phyloP scores from a whole-genome alignment of 768 basidiomycete species.

The Dioszegia crocea region DNA sequence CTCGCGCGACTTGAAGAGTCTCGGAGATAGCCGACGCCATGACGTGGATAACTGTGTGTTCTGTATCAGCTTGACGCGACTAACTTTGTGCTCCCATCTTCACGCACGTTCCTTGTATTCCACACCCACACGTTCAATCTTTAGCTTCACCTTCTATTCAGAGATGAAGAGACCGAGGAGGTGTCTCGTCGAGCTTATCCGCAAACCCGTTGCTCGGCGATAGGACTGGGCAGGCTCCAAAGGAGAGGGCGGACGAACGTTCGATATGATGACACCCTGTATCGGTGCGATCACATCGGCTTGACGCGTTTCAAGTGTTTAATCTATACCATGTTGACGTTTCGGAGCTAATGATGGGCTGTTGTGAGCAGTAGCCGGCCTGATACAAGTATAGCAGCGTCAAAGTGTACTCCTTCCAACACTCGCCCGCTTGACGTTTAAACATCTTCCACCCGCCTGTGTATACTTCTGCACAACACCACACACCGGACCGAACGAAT shows the following conservation, averaged over 20 bases:
- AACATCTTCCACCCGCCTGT: background rate
- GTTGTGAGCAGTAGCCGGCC: no score
- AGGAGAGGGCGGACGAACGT: background rate
- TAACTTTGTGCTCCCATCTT: background rate
- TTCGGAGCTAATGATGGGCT: background rate
- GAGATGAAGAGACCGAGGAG: no score
- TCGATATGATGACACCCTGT: background rate
- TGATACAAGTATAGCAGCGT: no score
- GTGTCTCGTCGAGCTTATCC: no score
- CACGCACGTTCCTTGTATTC: background rate
- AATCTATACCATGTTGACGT: background rate
- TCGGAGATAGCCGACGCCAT: constrained; percentile 3
- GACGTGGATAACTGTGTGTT: background rate
- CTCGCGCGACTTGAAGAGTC: background rate
- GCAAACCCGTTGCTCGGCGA: no score
- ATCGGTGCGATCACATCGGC: background rate
- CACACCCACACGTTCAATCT: background rate
- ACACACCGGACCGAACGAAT: no score
- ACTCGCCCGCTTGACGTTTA: no score
- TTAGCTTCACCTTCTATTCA: background rate
- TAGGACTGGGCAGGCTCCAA: background rate
- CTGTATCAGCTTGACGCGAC: background rate
- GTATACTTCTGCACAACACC: background rate
- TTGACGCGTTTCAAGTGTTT: constrained; percentile 2
- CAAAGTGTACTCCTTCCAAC: no score